phyloP scores from a whole-genome alignment of 2,329 filamentous ascomycete genomes.

The Ramularia endophylla region DNA sequence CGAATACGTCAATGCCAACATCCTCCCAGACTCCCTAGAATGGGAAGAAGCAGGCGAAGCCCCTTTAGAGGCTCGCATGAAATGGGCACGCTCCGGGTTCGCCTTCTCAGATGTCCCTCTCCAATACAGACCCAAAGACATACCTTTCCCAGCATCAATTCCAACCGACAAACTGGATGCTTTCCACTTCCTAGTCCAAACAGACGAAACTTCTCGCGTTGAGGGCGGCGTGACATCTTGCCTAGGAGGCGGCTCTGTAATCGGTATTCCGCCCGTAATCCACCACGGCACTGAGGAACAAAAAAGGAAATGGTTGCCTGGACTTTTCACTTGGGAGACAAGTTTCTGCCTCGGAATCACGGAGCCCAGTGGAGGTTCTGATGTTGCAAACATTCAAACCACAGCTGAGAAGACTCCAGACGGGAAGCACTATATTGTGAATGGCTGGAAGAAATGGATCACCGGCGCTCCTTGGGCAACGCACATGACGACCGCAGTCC shows the following conservation, averaged over 20 bases:
- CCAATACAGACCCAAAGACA: constrained; percentile 37
- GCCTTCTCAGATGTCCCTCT: constrained; percentile 40
- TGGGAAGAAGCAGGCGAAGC: constrained; percentile 53
- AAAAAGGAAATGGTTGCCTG: constrained; percentile 53
- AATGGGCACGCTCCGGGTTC: constrained; percentile 38
- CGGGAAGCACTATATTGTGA: constrained; percentile 54
- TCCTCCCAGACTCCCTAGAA: constrained; percentile 53
- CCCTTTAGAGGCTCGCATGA: constrained; percentile 39
- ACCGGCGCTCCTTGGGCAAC: constrained; percentile 45
- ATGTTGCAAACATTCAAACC: constrained; percentile 59
- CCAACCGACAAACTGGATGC: constrained; percentile 47
- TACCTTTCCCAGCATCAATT: constrained; percentile 42
- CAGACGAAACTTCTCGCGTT: constrained; percentile 27
- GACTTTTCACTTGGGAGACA: constrained; percentile 53
- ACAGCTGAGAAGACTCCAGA: constrained; percentile 45
- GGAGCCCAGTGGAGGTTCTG: constrained; percentile 56
- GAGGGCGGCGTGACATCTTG: constrained; percentile 51
- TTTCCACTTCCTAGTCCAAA: constrained; percentile 43
- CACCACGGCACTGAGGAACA: constrained; percentile 56
- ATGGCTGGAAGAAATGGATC: constrained; percentile 56
- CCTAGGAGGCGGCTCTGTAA: constrained; percentile 54
- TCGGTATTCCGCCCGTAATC: constrained; percentile 60
- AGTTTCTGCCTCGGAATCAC: constrained; percentile 61
- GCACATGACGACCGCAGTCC: constrained; percentile 50
- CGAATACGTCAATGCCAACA: constrained; percentile 52